A percentile compares a stretch with the other conserved stretches of the same genome.
These are phyloP conservation scores for Cyclotella choctawhatcheeana DNA, from an alignment of 108 stramenopile species.

Conservation along the genomic window DNA sequence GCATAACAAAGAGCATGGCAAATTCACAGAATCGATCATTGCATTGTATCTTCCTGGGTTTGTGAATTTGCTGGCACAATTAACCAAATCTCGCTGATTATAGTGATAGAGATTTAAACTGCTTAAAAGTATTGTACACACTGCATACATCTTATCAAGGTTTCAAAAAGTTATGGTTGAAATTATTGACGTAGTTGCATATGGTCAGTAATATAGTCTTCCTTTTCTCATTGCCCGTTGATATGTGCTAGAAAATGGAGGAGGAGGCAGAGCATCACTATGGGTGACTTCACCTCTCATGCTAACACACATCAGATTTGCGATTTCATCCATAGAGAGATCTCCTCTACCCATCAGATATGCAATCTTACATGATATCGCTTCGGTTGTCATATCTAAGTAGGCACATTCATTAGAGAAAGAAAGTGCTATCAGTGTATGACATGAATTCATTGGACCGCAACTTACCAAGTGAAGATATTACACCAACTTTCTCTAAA, in stretches of 20 bases:
- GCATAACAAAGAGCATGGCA: constrained; percentile 64
- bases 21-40: constrained; percentile 26
- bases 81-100: not conserved
- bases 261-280: constrained; percentile 62
- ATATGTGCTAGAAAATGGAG: constrained; percentile 71
- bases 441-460: too few relatives aligned
- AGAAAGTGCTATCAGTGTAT: too few relatives aligned
- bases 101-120: not conserved
- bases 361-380: constrained; percentile 86
- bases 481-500: constrained; percentile 82
- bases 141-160: too few relatives aligned
- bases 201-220: constrained; percentile 12
- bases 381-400: constrained; percentile 99
- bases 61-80: constrained; percentile 13
- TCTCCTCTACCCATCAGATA: constrained; percentile 86
- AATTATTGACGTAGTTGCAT: not conserved
- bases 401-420: too few relatives aligned
- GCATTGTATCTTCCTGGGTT: constrained; percentile 36
- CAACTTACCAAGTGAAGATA: constrained; percentile 85
- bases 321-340: constrained; percentile 60
- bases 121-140: too few relatives aligned
- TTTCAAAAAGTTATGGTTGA: too few relatives aligned
- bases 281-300: constrained; percentile 84
- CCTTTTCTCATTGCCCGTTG: constrained; percentile 52
- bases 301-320: constrained; percentile 68